Evolutionary conservation across 495 filamentous ascomycete species (phyloP).

Genomic region (Glutinoglossum americanum): DNA sequence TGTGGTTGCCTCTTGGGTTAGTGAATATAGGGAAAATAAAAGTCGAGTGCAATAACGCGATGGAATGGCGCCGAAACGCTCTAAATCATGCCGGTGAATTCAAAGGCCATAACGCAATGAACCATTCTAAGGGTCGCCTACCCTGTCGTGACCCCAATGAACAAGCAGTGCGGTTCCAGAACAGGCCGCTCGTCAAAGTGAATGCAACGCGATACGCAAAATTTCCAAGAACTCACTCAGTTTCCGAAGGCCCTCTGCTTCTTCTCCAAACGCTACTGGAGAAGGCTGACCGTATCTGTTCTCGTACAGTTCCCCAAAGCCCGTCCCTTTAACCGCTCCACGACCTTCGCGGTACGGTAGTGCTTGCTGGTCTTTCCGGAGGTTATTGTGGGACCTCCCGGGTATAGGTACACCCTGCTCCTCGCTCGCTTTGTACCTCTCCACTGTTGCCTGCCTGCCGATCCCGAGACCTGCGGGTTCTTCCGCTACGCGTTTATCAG

Average conservation of each 20-base stretch:
- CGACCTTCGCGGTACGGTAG: not conserved
- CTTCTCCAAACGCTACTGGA: not conserved
- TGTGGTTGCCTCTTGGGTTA: not conserved
- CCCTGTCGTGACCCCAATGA: not conserved
- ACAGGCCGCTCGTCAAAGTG: not conserved
- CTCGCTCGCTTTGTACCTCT: not conserved
- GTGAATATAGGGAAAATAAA: not conserved
- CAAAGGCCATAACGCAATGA: not conserved
- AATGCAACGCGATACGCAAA: not conserved
- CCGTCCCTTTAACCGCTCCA: not conserved
- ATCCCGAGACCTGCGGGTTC: not conserved
- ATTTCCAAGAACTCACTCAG: conserved; percentile 1
- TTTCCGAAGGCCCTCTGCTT: conserved; percentile 1
- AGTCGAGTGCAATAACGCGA: not conserved
- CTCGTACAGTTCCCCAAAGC: not conserved
- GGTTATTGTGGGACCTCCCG: not conserved
- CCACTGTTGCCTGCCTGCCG: not conserved
- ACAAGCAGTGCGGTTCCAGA: not conserved
- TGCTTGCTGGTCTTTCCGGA: not conserved
- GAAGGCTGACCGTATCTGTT: not conserved
- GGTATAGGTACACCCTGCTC: conserved; percentile 1
- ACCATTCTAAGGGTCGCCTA: not conserved
- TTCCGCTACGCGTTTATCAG: not conserved
- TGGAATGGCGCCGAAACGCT: not conserved
- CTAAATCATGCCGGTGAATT: not conserved